Conservation (phyloP, 2,329 filamentous ascomycete genomes). For the Fusarium scirpi region DNA sequence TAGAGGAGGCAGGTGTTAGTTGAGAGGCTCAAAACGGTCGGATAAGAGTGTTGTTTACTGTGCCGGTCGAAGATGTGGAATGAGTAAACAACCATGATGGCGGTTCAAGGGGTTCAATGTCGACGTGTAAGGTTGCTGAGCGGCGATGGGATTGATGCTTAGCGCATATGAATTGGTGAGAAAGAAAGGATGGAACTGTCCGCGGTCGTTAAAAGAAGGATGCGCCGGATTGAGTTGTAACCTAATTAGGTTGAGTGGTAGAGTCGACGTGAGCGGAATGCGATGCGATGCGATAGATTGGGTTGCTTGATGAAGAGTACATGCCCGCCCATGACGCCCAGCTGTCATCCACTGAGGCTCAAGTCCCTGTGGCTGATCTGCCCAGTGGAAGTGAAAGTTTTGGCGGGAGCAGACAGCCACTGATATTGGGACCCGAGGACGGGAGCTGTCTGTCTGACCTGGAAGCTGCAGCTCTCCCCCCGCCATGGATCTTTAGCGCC, state of each 20-base stretch:
- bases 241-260: not conserved
- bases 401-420: no score
- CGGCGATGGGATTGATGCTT: not conserved
- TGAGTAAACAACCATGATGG: conserved; percentile 89
- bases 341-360: conserved; percentile 26
- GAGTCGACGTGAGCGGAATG: conserved; percentile 5
- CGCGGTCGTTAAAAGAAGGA: not conserved
- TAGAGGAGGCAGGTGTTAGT: conserved; percentile 28
- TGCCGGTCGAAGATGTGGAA: conserved; percentile 99
- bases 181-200: not conserved
- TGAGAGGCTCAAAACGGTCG: not conserved
- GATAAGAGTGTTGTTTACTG: conserved; percentile 70
- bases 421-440: no score
- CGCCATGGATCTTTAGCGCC: conserved; percentile 1
- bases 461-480: not conserved
- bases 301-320: conserved; percentile 7
- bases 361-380: conserved; percentile 15
- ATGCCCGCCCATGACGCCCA: not conserved
- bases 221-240: not conserved
- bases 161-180: not conserved
- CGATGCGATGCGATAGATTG: conserved; percentile 10
- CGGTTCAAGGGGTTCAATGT: conserved; percentile 17
- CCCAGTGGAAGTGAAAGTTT: conserved; percentile 12
- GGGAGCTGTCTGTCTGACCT: not conserved
- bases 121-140: not conserved